Conservation (phyloP, 495 filamentous ascomycete genomes). For the Penicillium goetzii region DNA sequence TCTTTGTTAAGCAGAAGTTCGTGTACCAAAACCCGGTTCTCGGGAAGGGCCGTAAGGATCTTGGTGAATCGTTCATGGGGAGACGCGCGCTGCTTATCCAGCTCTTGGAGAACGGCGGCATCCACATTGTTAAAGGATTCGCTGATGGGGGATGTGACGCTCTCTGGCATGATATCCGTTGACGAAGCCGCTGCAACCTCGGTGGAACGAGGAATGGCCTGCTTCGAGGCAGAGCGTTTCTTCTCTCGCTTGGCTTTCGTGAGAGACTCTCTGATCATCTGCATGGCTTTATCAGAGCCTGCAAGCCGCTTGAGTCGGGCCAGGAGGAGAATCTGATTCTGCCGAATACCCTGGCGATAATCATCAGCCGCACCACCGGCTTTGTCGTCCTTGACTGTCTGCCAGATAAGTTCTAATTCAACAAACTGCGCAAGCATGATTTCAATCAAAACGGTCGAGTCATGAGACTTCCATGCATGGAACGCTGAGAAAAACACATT, state of each 20-base stretch:
- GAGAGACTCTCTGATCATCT: slow-evolving; percentile 80
- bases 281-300: slow-evolving; percentile 78
- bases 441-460: slow-evolving; percentile 85
- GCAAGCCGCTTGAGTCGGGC: slow-evolving; percentile 88
- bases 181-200: slow-evolving; percentile 39
- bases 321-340: slow-evolving; percentile 89
- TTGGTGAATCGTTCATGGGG: slow-evolving; percentile 53
- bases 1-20: slow-evolving; percentile 91
- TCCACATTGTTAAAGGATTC: slow-evolving; percentile 50
- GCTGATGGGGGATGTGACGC: slow-evolving; percentile 51
- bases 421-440: slow-evolving; percentile 97
- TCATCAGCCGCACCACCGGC: slow-evolving; percentile 85
- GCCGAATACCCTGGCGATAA: slow-evolving; percentile 88
- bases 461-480: slow-evolving; percentile 91
- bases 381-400: slow-evolving; percentile 89
- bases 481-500: slow-evolving; percentile 88
- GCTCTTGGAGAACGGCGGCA: slow-evolving; percentile 41
- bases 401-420: slow-evolving; percentile 93
- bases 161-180: slow-evolving; percentile 44
- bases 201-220: slow-evolving; percentile 63
- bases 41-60: slow-evolving; percentile 69
- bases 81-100: slow-evolving; percentile 42
- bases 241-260: slow-evolving; percentile 72
- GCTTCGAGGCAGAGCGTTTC: slow-evolving; percentile 57
- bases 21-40: slow-evolving; percentile 85